phyloP scores from a whole-genome alignment of 306 rosid species.

The Datisca glomerata region DNA sequence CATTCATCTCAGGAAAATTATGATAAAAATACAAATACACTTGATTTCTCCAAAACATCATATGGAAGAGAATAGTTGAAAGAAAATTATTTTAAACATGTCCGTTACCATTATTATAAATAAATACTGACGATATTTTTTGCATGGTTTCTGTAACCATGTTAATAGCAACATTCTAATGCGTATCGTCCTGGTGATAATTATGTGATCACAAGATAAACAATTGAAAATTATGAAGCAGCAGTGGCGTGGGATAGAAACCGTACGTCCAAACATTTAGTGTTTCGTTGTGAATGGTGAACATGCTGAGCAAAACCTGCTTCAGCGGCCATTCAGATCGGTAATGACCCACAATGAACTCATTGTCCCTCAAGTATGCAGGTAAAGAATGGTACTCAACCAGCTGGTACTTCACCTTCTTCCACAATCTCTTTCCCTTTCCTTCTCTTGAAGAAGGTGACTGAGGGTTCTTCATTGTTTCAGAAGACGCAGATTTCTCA shows the following conservation, averaged over 20 bases:
- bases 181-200: too few species aligned
- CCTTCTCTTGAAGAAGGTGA: slow-evolving; percentile 26
- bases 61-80: too few species aligned
- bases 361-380: slow-evolving; percentile 76
- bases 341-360: slow-evolving; percentile 68
- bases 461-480: slow-evolving; percentile 20
- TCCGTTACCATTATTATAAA: too few species aligned
- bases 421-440: slow-evolving; percentile 69
- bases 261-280: slow-evolving; percentile 98
- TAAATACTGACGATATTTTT: too few species aligned
- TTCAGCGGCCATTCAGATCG: slow-evolving; percentile 89
- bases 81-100: too few species aligned
- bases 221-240: too few species aligned
- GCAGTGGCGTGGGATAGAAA: slow-evolving; percentile 3
- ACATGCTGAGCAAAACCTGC: slow-evolving; percentile 71
- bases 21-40: too few species aligned
- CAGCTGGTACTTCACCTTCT: slow-evolving; percentile 87
- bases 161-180: too few species aligned
- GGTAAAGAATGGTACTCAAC: slow-evolving; percentile 87
- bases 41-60: too few species aligned
- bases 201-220: too few species aligned
- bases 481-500: slow-evolving; percentile 17
- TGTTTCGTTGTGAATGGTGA: slow-evolving; percentile 87
- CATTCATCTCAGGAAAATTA: too few species aligned
- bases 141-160: too few species aligned